A percentile compares a stretch with the other conserved stretches of the same genome.
Conservation (phyloP, 2,329 filamentous ascomycete species). For the Beauveria brongniartii region DNA sequence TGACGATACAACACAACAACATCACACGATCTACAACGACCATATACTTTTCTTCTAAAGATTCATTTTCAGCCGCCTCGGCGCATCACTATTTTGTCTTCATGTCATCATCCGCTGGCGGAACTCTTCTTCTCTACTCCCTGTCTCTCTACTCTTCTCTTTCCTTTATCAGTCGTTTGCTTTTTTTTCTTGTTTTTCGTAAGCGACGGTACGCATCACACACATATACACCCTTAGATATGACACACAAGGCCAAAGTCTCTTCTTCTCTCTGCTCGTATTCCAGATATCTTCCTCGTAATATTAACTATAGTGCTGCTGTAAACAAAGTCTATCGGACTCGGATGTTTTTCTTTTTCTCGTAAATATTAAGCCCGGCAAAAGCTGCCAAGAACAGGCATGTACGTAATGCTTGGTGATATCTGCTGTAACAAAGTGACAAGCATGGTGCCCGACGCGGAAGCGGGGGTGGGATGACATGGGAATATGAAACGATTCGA, state of each 20-base stretch:
- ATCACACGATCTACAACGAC: neutral
- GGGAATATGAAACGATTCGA: neutral
- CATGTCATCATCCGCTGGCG: slow-evolving; percentile 3
- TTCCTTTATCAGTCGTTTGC: neutral
- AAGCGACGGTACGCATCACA: neutral
- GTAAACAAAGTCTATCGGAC: slow-evolving; percentile 2
- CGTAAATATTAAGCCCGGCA: neutral
- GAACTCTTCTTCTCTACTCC: neutral
- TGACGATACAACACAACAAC: neutral
- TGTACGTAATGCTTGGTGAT: neutral
- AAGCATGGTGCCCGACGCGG: neutral
- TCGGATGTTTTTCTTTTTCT: neutral
- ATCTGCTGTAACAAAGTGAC: neutral
- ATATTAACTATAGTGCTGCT: neutral
- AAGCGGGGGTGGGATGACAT: neutral
- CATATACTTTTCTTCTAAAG: neutral
- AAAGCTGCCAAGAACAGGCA: neutral
- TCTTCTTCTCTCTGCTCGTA: neutral
- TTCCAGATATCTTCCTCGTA: neutral
- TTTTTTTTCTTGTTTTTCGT: neutral
- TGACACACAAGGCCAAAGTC: neutral
- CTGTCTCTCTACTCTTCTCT: neutral
- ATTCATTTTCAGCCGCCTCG: neutral
- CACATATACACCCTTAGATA: neutral
- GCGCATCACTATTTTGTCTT: neutral